Conservation (phyloP, 208 protist species). For the Leishmania tropica region DNA sequence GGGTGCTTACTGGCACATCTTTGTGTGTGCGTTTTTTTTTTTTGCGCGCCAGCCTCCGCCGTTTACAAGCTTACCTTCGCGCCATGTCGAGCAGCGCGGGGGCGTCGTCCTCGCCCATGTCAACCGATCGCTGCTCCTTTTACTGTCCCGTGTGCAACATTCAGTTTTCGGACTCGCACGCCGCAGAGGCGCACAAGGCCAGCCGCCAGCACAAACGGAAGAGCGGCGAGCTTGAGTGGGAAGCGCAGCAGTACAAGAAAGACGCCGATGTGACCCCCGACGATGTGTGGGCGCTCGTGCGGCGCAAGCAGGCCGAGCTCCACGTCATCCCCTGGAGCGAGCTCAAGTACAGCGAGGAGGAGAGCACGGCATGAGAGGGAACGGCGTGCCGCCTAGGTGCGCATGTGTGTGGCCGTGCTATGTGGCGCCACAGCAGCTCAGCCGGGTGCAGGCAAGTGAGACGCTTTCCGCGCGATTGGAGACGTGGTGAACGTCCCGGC, state of each 20-base stretch:
- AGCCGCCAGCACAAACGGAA: conserved; percentile 71
- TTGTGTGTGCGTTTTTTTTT: background rate
- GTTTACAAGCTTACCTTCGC: background rate
- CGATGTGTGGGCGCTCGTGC: conserved; percentile 76
- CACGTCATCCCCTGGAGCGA: conserved; percentile 51
- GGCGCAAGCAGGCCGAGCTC: conserved; percentile 59
- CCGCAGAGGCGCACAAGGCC: conserved; percentile 59
- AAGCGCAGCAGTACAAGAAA: conserved; percentile 64
- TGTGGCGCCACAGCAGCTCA: background rate
- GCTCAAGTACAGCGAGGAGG: conserved; percentile 31
- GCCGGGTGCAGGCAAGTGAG: background rate
- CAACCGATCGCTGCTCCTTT: conserved; percentile 21
- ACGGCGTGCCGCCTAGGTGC: background rate
- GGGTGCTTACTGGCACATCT: background rate
- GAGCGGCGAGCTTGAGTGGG: conserved; percentile 63
- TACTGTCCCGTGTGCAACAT: conserved; percentile 75
- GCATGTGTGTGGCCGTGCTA: background rate
- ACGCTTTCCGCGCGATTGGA: background rate
- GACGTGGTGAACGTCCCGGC: background rate
- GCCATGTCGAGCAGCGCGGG: background rate
- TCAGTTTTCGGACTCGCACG: conserved; percentile 59
- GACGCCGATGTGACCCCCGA: conserved; percentile 66
- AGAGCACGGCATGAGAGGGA: background rate
- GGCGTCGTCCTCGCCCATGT: background rate
- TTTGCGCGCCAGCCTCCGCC: background rate